Conservation (phyloP, 2,329 filamentous ascomycete genomes). For the Taxawa tesnikishii region DNA sequence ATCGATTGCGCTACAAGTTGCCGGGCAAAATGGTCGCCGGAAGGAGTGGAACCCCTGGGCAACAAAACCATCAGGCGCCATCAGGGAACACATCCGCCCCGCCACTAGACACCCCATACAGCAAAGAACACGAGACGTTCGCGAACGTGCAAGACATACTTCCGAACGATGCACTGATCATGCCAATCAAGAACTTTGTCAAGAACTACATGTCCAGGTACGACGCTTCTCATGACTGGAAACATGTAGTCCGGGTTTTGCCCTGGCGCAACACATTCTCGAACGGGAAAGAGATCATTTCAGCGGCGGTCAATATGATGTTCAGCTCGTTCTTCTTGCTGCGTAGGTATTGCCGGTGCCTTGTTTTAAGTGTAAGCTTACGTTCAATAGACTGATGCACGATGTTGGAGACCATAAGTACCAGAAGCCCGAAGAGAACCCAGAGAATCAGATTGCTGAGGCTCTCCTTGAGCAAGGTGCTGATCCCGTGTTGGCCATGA, state of each 20-base stretch:
- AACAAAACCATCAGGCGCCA: no score
- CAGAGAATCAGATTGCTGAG: conserved; percentile 44
- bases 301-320: conserved; percentile 31
- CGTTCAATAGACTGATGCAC: conserved; percentile 32
- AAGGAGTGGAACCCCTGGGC: conserved; percentile 3
- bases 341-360: conserved; percentile 28
- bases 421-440: conserved; percentile 33
- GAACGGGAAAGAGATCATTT: conserved; percentile 30
- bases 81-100: conserved; percentile 5
- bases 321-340: conserved; percentile 50
- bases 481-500: conserved; percentile 43
- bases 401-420: conserved; percentile 87
- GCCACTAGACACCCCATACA: conserved; percentile 1
- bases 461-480: conserved; percentile 48
- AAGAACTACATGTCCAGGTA: conserved; percentile 62
- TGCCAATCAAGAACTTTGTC: conserved; percentile 44
- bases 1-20: conserved; percentile 10
- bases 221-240: conserved; percentile 80
- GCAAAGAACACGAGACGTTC: conserved; percentile 8
- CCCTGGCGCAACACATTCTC: conserved; percentile 57
- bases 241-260: conserved; percentile 70
- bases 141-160: conserved; percentile 7
- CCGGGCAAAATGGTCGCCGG: conserved; percentile 7
- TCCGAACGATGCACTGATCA: conserved; percentile 13
- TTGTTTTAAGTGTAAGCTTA: not conserved